Evolutionary conservation across 192 early-diverging fungal species (phyloP).

Genomic region (Phycomyces nitens): DNA sequence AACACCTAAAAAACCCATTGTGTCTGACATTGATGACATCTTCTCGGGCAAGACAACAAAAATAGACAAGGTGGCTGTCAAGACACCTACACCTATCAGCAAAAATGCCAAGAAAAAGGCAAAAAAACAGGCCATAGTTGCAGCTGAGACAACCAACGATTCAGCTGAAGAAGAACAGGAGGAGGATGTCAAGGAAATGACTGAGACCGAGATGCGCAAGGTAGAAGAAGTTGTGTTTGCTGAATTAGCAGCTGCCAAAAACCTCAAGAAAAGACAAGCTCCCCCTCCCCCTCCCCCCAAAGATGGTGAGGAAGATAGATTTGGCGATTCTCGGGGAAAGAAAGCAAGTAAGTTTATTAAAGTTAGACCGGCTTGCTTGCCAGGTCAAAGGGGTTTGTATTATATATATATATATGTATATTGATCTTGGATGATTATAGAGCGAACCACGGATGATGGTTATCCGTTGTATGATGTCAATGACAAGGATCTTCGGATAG

Average conservation of each 20-base stretch:
- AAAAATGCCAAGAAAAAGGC: constrained; percentile 16
- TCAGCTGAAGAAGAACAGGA: background rate
- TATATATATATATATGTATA: background rate
- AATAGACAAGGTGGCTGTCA: background rate
- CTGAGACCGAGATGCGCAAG: background rate
- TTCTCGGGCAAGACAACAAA: constrained; percentile 7
- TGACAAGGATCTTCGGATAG: constrained; percentile 26
- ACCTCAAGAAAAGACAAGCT: constrained; percentile 6
- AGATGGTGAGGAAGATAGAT: constrained; percentile 24
- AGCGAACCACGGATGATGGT: constrained; percentile 34
- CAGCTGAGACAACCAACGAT: background rate
- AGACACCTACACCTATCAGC: background rate
- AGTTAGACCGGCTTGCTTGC: background rate
- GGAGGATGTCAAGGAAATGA: background rate
- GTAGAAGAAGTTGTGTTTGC: constrained; percentile 5
- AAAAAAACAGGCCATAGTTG: background rate
- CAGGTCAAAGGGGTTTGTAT: background rate
- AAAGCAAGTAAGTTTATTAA: constrained; percentile 24
- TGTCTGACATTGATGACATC: constrained; percentile 21
- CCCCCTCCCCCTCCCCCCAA: constrained; percentile 3
- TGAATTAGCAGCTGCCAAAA: constrained; percentile 31
- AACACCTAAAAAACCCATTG: background rate
- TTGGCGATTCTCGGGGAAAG: constrained; percentile 35
- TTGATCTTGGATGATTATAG: constrained; percentile 1
- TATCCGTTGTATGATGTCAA: constrained; percentile 32